phyloP scores from a whole-genome alignment of 1,139 yeast species.

The Suhomyces panamericanus region DNA sequence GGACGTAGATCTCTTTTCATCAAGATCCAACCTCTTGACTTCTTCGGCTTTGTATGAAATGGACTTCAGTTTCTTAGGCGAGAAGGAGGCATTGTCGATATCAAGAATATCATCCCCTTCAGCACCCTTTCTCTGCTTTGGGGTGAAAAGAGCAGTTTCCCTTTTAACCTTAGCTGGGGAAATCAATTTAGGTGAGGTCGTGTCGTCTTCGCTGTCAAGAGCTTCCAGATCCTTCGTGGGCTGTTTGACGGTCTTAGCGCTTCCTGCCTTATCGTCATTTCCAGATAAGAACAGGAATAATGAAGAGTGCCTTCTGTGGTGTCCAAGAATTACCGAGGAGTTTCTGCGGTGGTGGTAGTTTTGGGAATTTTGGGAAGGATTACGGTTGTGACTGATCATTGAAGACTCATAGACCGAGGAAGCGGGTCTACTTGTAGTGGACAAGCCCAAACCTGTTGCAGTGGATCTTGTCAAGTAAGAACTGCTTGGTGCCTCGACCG shows the following conservation, averaged over 20 bases:
- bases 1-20: conserved; percentile 36
- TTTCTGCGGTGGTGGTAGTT: conserved; percentile 36
- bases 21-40: conserved; percentile 19
- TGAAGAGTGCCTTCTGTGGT: conserved; percentile 45
- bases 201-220: conserved; percentile 6
- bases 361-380: conserved; percentile 22
- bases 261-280: conserved; percentile 15
- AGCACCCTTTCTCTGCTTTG: conserved; percentile 14
- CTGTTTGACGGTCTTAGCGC: background rate
- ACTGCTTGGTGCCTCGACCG: conserved; percentile 15
- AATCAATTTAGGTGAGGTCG: conserved; percentile 17
- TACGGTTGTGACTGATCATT: conserved; percentile 30
- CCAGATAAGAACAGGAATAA: conserved; percentile 47
- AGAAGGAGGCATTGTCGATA: conserved; percentile 31
- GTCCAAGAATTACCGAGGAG: conserved; percentile 27
- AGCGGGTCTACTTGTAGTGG: conserved; percentile 35
- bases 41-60: conserved; percentile 20
- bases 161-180: conserved; percentile 31
- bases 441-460: conserved; percentile 19
- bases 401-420: conserved; percentile 47
- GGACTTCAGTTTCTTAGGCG: conserved; percentile 42
- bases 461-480: conserved; percentile 29
- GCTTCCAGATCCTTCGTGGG: background rate
- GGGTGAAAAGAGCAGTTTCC: conserved; percentile 16
- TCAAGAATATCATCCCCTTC: conserved; percentile 24